These are phyloP conservation scores for Plasmodium knowlesi DNA, from an alignment of 169 alveolate genomes.

Conservation along the genomic window DNA sequence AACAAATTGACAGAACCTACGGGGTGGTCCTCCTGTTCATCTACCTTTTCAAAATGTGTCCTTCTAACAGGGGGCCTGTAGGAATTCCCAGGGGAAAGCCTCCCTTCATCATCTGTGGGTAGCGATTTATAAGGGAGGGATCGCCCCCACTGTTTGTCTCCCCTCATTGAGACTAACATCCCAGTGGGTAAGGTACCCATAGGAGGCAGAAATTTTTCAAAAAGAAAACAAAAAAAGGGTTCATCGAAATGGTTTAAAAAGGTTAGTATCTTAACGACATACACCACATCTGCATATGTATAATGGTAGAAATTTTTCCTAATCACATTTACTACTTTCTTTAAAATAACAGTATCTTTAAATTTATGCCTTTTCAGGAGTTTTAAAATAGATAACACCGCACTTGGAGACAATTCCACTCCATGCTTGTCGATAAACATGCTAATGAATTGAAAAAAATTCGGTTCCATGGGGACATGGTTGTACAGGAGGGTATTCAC, in stretches of 20 bases:
- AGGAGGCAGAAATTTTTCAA: constrained; percentile 3
- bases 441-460: constrained; percentile 34
- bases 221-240: constrained; percentile 34
- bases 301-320: constrained; percentile 13
- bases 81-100: background rate
- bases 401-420: background rate
- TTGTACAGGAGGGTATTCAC: constrained; percentile 18
- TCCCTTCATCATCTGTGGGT: background rate
- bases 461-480: constrained; percentile 2
- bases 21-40: background rate
- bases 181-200: background rate
- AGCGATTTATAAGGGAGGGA: background rate
- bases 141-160: background rate
- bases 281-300: constrained; percentile 25
- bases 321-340: background rate
- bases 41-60: background rate
- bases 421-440: constrained; percentile 3
- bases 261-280: constrained; percentile 21
- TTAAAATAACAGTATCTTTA: constrained; percentile 22
- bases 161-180: background rate
- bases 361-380: constrained; percentile 25
- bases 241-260: constrained; percentile 38
- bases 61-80: background rate
- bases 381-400: constrained; percentile 29
- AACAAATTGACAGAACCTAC: background rate